A percentile compares a stretch with the other conserved stretches of the same genome.
phyloP scores from a whole-genome alignment of 768 basidiomycete species.

The Xerocomellus intermedius region DNA sequence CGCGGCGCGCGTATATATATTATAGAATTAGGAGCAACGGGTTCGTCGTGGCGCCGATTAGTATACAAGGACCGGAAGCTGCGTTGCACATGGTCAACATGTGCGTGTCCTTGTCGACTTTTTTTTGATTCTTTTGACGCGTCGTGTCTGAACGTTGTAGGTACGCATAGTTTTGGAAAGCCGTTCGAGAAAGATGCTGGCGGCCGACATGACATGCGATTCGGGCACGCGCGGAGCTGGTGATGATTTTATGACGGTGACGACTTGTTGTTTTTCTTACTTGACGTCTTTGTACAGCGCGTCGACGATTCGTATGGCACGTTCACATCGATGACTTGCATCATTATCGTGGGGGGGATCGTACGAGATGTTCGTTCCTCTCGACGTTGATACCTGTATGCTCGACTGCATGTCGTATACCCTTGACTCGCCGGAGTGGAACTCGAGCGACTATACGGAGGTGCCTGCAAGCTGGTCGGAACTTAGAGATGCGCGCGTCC shows the following conservation, averaged over 20 bases:
- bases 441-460: no score
- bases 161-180: constrained; percentile 35
- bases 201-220: no score
- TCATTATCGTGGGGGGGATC: no score
- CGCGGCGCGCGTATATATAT: background rate
- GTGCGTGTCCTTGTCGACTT: constrained; percentile 35
- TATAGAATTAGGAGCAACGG: constrained; percentile 50
- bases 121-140: background rate
- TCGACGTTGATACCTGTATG: no score
- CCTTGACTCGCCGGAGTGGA: background rate
- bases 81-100: constrained; percentile 73
- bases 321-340: no score
- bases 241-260: background rate
- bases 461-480: no score
- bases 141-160: constrained; percentile 13
- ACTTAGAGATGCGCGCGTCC: no score
- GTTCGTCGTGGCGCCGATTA: constrained; percentile 52
- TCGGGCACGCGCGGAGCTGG: no score
- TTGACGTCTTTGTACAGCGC: no score
- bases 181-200: constrained; percentile 19
- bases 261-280: background rate
- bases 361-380: no score
- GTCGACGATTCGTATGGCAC: no score
- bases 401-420: background rate
- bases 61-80: constrained; percentile 43